phyloP scores from a whole-genome alignment of 2,329 filamentous ascomycete genomes.

The Ascochyta lentis region DNA sequence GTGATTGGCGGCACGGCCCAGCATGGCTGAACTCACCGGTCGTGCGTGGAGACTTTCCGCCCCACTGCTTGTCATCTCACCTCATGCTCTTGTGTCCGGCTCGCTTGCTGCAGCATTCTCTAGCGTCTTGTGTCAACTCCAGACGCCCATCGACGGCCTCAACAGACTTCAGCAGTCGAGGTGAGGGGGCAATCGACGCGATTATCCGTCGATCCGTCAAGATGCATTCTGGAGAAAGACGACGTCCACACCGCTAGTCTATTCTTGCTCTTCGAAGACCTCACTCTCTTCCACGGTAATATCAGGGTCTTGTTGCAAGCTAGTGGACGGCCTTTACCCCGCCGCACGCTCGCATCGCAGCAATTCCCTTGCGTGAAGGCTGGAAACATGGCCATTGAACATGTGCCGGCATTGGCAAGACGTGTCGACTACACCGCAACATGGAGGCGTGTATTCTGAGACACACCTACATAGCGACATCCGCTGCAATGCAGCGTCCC shows the following conservation, averaged over 20 bases:
- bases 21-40: constrained; percentile 34
- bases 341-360: constrained; percentile 27
- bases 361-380: constrained; percentile 14
- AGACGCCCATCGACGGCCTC: constrained; percentile 33
- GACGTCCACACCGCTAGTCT: constrained; percentile 44
- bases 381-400: neutral
- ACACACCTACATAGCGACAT: constrained; percentile 22
- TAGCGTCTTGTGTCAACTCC: constrained; percentile 38
- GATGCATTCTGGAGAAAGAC: constrained; percentile 18
- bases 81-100: constrained; percentile 25
- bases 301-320: constrained; percentile 30
- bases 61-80: constrained; percentile 36
- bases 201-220: constrained; percentile 37
- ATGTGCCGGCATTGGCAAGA: constrained; percentile 18
- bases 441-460: constrained; percentile 14
- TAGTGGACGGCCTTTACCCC: constrained; percentile 30
- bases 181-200: constrained; percentile 29
- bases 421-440: constrained; percentile 4
- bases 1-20: constrained; percentile 32
- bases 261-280: constrained; percentile 28
- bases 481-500: constrained; percentile 35
- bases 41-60: constrained; percentile 27
- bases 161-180: constrained; percentile 28
- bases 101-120: constrained; percentile 41
- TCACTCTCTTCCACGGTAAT: constrained; percentile 26